Evolutionary conservation across 306 rosid species (phyloP).

Genomic region (Adenanthera pavonina): DNA sequence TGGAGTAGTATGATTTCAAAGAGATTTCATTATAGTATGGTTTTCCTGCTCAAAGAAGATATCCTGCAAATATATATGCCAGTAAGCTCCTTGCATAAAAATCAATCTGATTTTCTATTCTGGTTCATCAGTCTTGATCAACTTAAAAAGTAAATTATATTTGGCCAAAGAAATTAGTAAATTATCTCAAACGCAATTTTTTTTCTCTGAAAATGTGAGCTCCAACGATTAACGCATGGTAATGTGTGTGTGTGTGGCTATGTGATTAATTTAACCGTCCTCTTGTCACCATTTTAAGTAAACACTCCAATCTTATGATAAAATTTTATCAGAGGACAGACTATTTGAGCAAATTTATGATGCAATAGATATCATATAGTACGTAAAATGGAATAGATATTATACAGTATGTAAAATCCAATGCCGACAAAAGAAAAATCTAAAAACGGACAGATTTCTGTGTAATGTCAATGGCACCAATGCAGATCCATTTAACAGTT

Average conservation of each 20-base stretch:
- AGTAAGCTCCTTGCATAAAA: not conserved
- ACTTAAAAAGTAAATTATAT: not conserved
- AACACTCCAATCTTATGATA: not conserved
- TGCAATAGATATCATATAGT: no score
- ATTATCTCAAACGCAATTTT: not conserved
- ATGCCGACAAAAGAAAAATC: not conserved
- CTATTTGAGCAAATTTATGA: not conserved
- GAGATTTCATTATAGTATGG: no score
- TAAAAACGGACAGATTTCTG: slow-evolving; percentile 61
- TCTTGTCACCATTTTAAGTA: not conserved
- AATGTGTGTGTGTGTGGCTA: not conserved
- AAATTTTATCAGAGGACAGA: not conserved
- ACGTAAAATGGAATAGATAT: no score
- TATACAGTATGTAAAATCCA: not conserved
- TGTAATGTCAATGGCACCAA: slow-evolving; percentile 95
- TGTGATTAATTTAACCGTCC: no score
- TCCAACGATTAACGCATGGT: no score
- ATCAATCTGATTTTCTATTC: not conserved
- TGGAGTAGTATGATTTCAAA: no score
- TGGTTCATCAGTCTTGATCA: not conserved
- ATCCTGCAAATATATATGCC: slow-evolving; percentile 61
- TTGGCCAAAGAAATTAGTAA: not conserved
- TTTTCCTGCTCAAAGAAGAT: slow-evolving; percentile 85
- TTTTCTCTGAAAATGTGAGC: no score
- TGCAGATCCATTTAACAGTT: slow-evolving; percentile 98